phyloP scores from a whole-genome alignment of 768 basidiomycete genomes.

The Collybiopsis confluens region DNA sequence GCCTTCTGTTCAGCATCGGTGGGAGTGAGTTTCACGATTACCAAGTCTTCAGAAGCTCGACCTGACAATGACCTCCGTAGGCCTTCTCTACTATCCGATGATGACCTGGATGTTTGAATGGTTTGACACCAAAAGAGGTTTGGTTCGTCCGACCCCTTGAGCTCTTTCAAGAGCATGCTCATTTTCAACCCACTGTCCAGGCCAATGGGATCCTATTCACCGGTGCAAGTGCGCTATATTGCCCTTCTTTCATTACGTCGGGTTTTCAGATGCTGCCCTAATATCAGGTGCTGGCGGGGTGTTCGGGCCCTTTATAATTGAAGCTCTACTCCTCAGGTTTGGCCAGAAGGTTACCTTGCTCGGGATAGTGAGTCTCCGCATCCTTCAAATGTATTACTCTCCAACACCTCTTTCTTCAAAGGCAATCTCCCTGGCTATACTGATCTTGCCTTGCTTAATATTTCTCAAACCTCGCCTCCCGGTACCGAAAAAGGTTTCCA shows the following conservation, averaged over 20 bases:
- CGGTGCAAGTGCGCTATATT: constrained; percentile 10
- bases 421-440: constrained; percentile 8
- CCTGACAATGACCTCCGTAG: neutral
- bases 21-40: constrained; percentile 15
- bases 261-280: neutral
- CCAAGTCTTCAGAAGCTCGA: neutral
- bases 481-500: neutral
- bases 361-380: constrained; percentile 5
- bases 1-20: constrained; percentile 22
- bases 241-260: neutral
- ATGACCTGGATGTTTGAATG: constrained; percentile 15
- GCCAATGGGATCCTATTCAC: constrained; percentile 15
- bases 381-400: neutral
- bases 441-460: constrained; percentile 9
- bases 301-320: constrained; percentile 9
- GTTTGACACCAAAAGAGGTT: constrained; percentile 12
- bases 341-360: constrained; percentile 11
- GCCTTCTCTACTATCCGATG: constrained; percentile 12
- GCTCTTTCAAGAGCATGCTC: too few relatives aligned
- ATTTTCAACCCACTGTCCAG: neutral
- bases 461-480: constrained; percentile 14
- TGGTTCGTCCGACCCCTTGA: constrained; percentile 7
- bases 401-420: neutral
- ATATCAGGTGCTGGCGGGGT: constrained; percentile 11
- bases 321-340: constrained; percentile 9